phyloP scores from a whole-genome alignment of 1,139 yeast genomes.

The Arxiozyma slooffiae region DNA sequence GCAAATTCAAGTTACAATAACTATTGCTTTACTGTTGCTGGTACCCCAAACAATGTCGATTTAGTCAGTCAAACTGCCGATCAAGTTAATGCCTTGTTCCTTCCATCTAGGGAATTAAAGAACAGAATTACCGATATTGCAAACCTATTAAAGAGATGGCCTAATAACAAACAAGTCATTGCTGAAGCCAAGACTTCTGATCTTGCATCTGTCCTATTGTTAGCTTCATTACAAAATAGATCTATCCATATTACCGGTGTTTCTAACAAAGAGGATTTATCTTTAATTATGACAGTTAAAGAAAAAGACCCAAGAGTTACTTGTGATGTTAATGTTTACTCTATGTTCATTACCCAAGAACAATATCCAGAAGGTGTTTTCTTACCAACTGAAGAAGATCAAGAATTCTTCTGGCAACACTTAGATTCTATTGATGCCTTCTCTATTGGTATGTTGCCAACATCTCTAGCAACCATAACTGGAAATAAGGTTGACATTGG shows the following conservation, averaged over 20 bases:
- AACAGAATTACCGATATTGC: slow-evolving; percentile 67
- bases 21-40: slow-evolving; percentile 75
- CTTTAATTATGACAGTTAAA: slow-evolving; percentile 77
- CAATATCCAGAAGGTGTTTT: slow-evolving; percentile 61
- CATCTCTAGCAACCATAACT: slow-evolving; percentile 55
- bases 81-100: slow-evolving; percentile 67
- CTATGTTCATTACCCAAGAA: slow-evolving; percentile 65
- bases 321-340: slow-evolving; percentile 77
- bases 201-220: slow-evolving; percentile 77
- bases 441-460: slow-evolving; percentile 76
- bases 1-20: slow-evolving; percentile 64
- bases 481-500: slow-evolving; percentile 58
- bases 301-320: slow-evolving; percentile 74
- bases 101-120: slow-evolving; percentile 70
- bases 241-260: slow-evolving; percentile 86
- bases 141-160: slow-evolving; percentile 78
- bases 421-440: slow-evolving; percentile 71
- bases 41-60: slow-evolving; percentile 57
- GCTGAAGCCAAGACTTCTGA: slow-evolving; percentile 91
- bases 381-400: slow-evolving; percentile 76
- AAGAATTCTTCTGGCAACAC: slow-evolving; percentile 71
- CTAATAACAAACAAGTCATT: slow-evolving; percentile 69
- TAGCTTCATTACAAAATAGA: slow-evolving; percentile 82
- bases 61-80: slow-evolving; percentile 54
- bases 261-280: slow-evolving; percentile 69